These are phyloP conservation scores for Stagonosporopsis rhizophila DNA, from an alignment of 2,329 filamentous ascomycete species.

Conservation along the genomic window DNA sequence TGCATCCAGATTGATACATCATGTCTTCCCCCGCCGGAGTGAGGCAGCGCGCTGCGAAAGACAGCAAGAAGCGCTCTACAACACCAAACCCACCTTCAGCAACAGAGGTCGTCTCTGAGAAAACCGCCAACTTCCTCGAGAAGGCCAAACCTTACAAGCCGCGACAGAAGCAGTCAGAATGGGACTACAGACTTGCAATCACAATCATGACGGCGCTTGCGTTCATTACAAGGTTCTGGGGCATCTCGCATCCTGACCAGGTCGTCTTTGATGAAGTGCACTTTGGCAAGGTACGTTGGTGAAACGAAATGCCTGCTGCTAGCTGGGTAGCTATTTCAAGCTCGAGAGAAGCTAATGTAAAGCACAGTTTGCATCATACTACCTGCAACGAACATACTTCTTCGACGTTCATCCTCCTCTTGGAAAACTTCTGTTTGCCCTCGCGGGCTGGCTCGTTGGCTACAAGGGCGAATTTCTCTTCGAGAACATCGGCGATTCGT, in stretches of 20 bases:
- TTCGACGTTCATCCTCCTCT: slow-evolving; percentile 99
- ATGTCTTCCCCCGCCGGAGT: slow-evolving; percentile 50
- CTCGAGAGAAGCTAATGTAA: slow-evolving; percentile 27
- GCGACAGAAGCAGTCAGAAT: slow-evolving; percentile 63
- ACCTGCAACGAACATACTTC: slow-evolving; percentile 97
- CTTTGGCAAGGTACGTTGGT: slow-evolving; percentile 86
- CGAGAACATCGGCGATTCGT: slow-evolving; percentile 98
- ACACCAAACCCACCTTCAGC: slow-evolving; percentile 45
- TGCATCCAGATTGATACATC: slow-evolving; percentile 39
- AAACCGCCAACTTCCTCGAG: slow-evolving; percentile 35
- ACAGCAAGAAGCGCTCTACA: slow-evolving; percentile 46
- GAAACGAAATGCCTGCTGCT: neutral
- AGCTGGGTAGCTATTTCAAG: neutral
- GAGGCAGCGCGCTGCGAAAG: slow-evolving; percentile 49
- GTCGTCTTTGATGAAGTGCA: slow-evolving; percentile 99
- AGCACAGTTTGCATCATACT: slow-evolving; percentile 66
- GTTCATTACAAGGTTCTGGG: slow-evolving; percentile 93
- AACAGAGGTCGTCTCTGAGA: slow-evolving; percentile 30
- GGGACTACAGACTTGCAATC: slow-evolving; percentile 84
- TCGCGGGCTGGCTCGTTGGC: slow-evolving; percentile 96
- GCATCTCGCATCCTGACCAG: slow-evolving; percentile 92
- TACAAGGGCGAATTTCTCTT: slow-evolving; percentile 98
- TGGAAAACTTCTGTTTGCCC: slow-evolving; percentile 95
- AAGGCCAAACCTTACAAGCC: slow-evolving; percentile 46
- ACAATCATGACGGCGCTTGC: slow-evolving; percentile 79